Conservation (phyloP, 2,329 filamentous ascomycete species). For the Whalleya microplaca region DNA sequence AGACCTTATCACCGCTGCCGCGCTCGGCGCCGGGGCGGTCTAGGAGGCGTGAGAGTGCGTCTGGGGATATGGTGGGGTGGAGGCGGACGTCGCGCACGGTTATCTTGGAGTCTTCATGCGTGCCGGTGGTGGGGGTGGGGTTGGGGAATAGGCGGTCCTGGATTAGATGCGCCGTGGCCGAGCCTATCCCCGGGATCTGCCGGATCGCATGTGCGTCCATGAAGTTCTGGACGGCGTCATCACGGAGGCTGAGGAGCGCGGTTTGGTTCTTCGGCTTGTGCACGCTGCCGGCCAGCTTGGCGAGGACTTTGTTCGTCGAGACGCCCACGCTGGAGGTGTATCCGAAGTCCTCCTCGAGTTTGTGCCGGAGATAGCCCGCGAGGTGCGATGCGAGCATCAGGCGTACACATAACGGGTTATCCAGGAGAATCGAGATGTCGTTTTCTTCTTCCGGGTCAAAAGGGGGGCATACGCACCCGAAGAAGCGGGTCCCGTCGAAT, state of each 20-base stretch:
- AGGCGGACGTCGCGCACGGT: constrained; percentile 68
- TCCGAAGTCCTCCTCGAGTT: constrained; percentile 74
- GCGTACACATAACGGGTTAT: constrained; percentile 55
- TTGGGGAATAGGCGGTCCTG: constrained; percentile 58
- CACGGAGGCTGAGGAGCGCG: constrained; percentile 71
- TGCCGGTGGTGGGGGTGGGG: constrained; percentile 37
- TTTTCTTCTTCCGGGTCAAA: background rate
- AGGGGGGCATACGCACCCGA: constrained; percentile 58
- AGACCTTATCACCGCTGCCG: constrained; percentile 73
- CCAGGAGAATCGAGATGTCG: constrained; percentile 21
- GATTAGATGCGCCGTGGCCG: constrained; percentile 72
- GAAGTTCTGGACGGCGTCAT: constrained; percentile 63
- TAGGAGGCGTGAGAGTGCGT: constrained; percentile 69
- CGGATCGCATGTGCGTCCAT: constrained; percentile 77
- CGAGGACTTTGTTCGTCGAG: constrained; percentile 82
- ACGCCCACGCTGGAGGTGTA: constrained; percentile 90
- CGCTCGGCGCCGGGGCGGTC: constrained; percentile 70
- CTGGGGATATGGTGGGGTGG: constrained; percentile 64
- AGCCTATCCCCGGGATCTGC: constrained; percentile 84
- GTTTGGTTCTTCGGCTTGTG: constrained; percentile 92
- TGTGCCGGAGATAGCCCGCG: constrained; percentile 71
- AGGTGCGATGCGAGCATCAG: constrained; percentile 81
- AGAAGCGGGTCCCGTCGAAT: constrained; percentile 72
- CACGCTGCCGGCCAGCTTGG: constrained; percentile 81
- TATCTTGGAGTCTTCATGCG: constrained; percentile 48